These are phyloP conservation scores for Zygosaccharomyces siamensis DNA, from an alignment of 805 yeast genomes.

Conservation along the genomic window DNA sequence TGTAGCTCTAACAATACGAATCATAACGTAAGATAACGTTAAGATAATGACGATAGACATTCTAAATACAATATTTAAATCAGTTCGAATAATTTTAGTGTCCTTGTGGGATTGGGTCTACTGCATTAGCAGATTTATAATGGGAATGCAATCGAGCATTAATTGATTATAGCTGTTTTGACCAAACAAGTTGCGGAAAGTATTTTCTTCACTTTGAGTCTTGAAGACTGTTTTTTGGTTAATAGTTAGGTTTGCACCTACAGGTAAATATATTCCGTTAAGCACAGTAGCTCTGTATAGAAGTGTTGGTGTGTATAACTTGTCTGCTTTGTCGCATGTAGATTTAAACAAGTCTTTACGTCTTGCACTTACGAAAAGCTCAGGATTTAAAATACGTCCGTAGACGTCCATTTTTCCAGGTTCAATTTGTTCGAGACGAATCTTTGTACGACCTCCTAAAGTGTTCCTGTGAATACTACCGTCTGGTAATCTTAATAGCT, in stretches of 20 bases:
- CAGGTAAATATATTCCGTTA: slow-evolving; percentile 21
- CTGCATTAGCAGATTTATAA: slow-evolving; percentile 19
- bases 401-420: slow-evolving; percentile 39
- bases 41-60: too few relatives aligned
- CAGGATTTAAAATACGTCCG: slow-evolving; percentile 35
- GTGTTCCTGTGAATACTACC: slow-evolving; percentile 16
- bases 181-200: slow-evolving; percentile 14
- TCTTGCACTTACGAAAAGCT: slow-evolving; percentile 12
- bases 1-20: neutral
- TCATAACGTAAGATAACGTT: neutral
- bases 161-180: slow-evolving; percentile 22
- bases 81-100: neutral
- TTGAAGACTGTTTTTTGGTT: slow-evolving; percentile 7
- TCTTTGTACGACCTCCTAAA: slow-evolving; percentile 43
- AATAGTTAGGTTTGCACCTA: slow-evolving; percentile 9
- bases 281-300: slow-evolving; percentile 20
- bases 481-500: slow-evolving; percentile 4
- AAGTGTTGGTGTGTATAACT: slow-evolving; percentile 12
- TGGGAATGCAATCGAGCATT: slow-evolving; percentile 27
- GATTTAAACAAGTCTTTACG: slow-evolving; percentile 9
- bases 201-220: slow-evolving; percentile 3
- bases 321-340: slow-evolving; percentile 11
- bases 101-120: neutral
- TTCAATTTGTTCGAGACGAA: slow-evolving; percentile 44
- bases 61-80: too few relatives aligned